Evolutionary conservation across 2,329 filamentous ascomycete genomes (phyloP).

Genomic region (Colletotrichum navitas): DNA sequence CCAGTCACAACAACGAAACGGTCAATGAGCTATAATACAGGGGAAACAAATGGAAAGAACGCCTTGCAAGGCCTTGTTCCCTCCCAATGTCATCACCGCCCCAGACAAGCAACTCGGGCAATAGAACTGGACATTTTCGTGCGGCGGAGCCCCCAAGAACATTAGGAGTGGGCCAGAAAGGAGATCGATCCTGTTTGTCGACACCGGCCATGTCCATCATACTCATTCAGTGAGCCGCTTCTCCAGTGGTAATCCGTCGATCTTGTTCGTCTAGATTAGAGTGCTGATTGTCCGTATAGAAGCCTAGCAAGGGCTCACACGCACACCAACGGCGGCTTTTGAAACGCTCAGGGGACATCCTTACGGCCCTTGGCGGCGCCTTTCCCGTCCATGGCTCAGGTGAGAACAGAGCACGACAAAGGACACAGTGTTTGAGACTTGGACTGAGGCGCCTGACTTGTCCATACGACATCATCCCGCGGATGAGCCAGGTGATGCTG

Average conservation of each 20-base stretch:
- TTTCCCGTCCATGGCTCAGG: slow-evolving; percentile 7
- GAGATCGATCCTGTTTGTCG: slow-evolving; percentile 8
- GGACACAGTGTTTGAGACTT: slow-evolving; percentile 12
- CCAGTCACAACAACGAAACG: slow-evolving; percentile 27
- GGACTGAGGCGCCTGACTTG: slow-evolving; percentile 11
- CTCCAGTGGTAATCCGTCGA: background rate
- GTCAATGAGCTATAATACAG: slow-evolving; percentile 12
- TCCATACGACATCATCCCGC: slow-evolving; percentile 8
- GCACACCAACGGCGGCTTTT: slow-evolving; percentile 28
- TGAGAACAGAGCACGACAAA: slow-evolving; percentile 12
- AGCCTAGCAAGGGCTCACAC: slow-evolving; percentile 21
- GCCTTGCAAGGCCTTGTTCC: slow-evolving; percentile 33
- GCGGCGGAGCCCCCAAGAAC: background rate
- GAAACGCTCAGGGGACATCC: slow-evolving; percentile 18
- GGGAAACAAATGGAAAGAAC: slow-evolving; percentile 12
- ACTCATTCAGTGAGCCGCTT: slow-evolving; percentile 2
- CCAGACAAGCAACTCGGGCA: background rate
- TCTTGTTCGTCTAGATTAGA: slow-evolving; percentile 22
- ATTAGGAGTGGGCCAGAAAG: slow-evolving; percentile 22
- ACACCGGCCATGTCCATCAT: background rate
- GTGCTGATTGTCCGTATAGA: slow-evolving; percentile 39
- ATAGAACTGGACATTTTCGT: slow-evolving; percentile 7
- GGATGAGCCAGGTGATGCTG: slow-evolving; percentile 7
- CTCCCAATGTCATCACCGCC: slow-evolving; percentile 13
- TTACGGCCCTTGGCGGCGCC: slow-evolving; percentile 36